phyloP scores from a whole-genome alignment of 768 basidiomycete genomes.

The Tulasnella sp. region DNA sequence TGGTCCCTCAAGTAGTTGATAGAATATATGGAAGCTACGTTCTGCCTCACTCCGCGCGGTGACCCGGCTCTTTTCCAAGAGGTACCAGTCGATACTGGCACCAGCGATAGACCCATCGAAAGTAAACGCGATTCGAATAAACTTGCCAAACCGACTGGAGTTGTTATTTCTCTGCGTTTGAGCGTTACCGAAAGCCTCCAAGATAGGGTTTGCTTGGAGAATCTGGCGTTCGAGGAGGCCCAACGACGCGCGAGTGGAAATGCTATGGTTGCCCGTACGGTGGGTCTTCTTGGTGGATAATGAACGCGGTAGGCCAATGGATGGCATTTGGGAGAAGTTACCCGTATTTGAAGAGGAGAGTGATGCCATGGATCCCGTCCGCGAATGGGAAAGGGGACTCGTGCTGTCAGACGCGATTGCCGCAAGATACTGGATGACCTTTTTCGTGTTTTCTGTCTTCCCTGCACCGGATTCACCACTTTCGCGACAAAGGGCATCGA shows the following conservation, averaged over 20 bases:
- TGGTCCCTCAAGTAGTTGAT: conserved; percentile 77
- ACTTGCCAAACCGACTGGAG: conserved; percentile 97
- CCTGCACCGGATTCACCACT: conserved; percentile 98
- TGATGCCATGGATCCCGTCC: conserved; percentile 46
- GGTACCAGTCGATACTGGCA: conserved; percentile 98
- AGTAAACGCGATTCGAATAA: conserved; percentile 89
- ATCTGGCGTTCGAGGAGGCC: conserved; percentile 93
- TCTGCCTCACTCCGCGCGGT: conserved; percentile 80
- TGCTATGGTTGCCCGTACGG: conserved; percentile 28
- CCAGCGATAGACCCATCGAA: conserved; percentile 91
- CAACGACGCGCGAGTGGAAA: conserved; percentile 35
- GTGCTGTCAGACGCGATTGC: conserved; percentile 80
- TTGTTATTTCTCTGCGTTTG: conserved; percentile 98
- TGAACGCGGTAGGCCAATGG: conserved; percentile 56
- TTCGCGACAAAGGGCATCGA: not conserved
- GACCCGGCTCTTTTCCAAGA: conserved; percentile 94
- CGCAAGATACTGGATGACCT: conserved; percentile 97
- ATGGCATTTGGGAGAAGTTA: conserved; percentile 42
- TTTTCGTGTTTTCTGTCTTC: conserved; percentile 97
- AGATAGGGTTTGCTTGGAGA: conserved; percentile 90
- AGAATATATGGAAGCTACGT: conserved; percentile 93
- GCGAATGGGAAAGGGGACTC: conserved; percentile 47
- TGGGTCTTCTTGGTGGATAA: conserved; percentile 40
- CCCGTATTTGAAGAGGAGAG: conserved; percentile 33
- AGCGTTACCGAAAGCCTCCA: conserved; percentile 97